Evolutionary conservation across 1,139 yeast genomes (phyloP), one percentile per base, ranked within the genome.

Genomic region (Blastobotrys capitulatus): DNA sequence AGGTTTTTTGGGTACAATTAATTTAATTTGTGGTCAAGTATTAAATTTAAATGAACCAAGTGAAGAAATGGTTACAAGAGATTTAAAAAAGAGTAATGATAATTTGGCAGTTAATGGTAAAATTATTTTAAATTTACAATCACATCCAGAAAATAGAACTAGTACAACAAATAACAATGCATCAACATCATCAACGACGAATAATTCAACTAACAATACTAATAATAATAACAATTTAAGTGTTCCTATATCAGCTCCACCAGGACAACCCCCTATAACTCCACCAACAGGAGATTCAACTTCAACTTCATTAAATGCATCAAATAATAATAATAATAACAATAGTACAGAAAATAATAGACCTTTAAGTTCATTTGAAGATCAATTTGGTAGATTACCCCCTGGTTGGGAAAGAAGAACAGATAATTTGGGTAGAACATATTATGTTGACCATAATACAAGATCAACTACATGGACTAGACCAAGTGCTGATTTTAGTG

Each of bases 321-420:
- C 25, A 15, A 26, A 18, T 15, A 27, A 25, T 10, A 25, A 9
- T 20, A 41, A 22, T 19, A 31, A 25, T 27, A 15, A 25, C 2
- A 15, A 4, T 38, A n/a, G n/a, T n/a, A n/a, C n/a, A n/a, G n/a
- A n/a, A 22, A 22, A 22, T 22, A 9, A 16, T n/a, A 62, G 16
- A 51, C 60, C 47, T 56, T 67, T 36, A 70, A 70, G 59, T 77
- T 87, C 97, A 1, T 92, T 92, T 66, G 98, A 92, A 69, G 99
- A 92, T 69, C 97, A 92, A 65, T 81, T 83, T 61, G 99, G 99
- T 44, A 78, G 97, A 62, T 75, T 92, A 58, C 99, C 98, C 6
- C 87, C 97, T 3, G 99, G 99, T 2, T 92, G 98, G 98, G 99
- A 92, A 70, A 82, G 98, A 60, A 81, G 97, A 68, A 90, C 97